These are phyloP conservation scores for Thyridium curvatum DNA, from an alignment of 2,329 filamentous ascomycete species.

Conservation along the genomic window DNA sequence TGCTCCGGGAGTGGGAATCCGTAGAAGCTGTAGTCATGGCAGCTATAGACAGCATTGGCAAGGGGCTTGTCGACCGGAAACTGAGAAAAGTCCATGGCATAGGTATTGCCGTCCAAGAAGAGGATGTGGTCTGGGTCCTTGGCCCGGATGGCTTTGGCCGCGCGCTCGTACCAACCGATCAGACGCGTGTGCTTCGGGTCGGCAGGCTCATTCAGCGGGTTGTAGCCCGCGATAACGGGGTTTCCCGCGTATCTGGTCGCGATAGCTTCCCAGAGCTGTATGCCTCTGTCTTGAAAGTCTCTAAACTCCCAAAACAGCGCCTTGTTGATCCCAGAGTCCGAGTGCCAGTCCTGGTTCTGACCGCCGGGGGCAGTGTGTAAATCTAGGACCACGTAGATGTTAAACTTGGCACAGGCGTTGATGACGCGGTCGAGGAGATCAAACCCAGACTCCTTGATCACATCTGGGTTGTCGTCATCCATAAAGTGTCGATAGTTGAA, in stretches of 20 bases:
- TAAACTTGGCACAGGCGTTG: slow-evolving; percentile 29
- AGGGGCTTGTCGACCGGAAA: slow-evolving; percentile 9
- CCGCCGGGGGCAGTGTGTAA: slow-evolving; percentile 33
- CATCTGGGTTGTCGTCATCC: slow-evolving; percentile 38
- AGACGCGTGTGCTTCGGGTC: slow-evolving; percentile 13
- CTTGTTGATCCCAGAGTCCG: slow-evolving; percentile 23
- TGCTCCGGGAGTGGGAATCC: slow-evolving; percentile 33
- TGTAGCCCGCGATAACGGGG: slow-evolving; percentile 21
- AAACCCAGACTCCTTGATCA: slow-evolving; percentile 38
- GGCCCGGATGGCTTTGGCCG: slow-evolving; percentile 26
- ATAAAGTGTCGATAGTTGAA: slow-evolving; percentile 52
- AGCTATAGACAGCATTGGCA: slow-evolving; percentile 34
- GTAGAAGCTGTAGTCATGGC: slow-evolving; percentile 41
- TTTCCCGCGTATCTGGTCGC: slow-evolving; percentile 30
- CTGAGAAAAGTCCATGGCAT: slow-evolving; percentile 40
- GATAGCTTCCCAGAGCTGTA: slow-evolving; percentile 31
- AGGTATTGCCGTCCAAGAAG: slow-evolving; percentile 44
- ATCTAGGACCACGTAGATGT: slow-evolving; percentile 33
- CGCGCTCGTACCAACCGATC: slow-evolving; percentile 25
- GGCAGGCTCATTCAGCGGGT: slow-evolving; percentile 18
- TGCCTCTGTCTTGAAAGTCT: slow-evolving; percentile 31
- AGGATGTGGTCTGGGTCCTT: slow-evolving; percentile 41
- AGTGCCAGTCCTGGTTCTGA: slow-evolving; percentile 38
- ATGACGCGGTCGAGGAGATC: slow-evolving; percentile 38
- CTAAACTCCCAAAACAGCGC: slow-evolving; percentile 35